Base-by-base conservation (phyloP, 345 rosid species). In the Sisymbrium altissimum region DNA sequence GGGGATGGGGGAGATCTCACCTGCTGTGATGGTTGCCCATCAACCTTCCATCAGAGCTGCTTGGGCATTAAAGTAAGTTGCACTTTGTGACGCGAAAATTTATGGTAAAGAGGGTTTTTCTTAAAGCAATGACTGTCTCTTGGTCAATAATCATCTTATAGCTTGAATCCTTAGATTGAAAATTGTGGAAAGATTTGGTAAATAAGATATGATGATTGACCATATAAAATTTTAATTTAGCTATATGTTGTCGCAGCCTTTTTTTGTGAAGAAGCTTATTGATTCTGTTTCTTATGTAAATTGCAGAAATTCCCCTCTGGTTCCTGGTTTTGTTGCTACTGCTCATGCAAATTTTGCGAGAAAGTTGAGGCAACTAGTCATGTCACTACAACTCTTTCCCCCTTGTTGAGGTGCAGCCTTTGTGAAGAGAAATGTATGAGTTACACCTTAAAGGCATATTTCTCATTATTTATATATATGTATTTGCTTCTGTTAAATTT, bases 11-110 rank as follows among this genome's bases (percentile, higher is more conserved):
- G 98, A 74, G 84, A 86, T 66, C 85, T 94, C 77, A 81, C 86
- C 71, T 94, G 98, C 74, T 94, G 97, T 54, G 98, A 94, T 55
- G 79, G 95, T 75, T 94, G 98, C 82, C 97, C 98, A 54, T 92
- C 98, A 64, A 91, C 98, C 8, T 94, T 94, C 80, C 98, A 94
- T 79, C 89, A 87, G 74, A 83, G 83, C 83, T 94, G 98, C 85
- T 65, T 94, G 66, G 89, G 82, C 68, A 86, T 94, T 64, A 76
- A 85, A 70, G 98, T 89, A 88, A 46, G 89, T 63, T 54, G 65
- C 49, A 50, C 49, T 64, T 4, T 43, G 8, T 4, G 53, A 59
- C 61, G 48, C 35, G 48, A 6, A 60, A n/a, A 2, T 23, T 43
- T 35, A 40, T 75, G 55, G 15, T 39, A 10, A 15, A 56, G 21